Conservation (phyloP, 495 filamentous ascomycete genomes). For the Penicillium salamii region DNA sequence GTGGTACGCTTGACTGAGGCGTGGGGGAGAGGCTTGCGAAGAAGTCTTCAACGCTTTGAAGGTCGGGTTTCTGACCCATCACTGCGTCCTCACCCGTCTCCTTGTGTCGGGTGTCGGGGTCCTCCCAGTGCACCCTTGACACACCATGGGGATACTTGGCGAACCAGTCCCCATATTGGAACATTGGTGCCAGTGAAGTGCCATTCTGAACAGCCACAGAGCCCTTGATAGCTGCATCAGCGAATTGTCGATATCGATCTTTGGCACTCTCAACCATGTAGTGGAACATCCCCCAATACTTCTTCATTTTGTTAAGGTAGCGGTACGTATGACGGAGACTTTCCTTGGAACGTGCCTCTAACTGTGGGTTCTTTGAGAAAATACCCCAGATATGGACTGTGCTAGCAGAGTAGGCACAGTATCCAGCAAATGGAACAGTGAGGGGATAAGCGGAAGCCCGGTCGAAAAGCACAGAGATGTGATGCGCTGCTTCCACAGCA, state of each 20-base stretch:
- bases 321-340: conserved; percentile 87
- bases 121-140: conserved; percentile 76
- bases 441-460: conserved; percentile 76
- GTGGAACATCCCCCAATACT: conserved; percentile 97
- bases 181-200: conserved; percentile 55
- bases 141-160: conserved; percentile 92
- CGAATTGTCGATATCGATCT: conserved; percentile 81
- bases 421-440: conserved; percentile 88
- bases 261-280: conserved; percentile 93
- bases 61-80: conserved; percentile 78
- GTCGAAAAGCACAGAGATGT: conserved; percentile 80
- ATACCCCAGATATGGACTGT: conserved; percentile 91
- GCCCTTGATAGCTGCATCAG: conserved; percentile 63
- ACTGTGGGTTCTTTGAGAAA: conserved; percentile 74
- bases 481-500: conserved; percentile 84
- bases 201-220: conserved; percentile 52
- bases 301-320: conserved; percentile 91
- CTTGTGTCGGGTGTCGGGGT: conserved; percentile 64
- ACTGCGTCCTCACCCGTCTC: conserved; percentile 77
- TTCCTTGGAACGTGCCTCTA: conserved; percentile 76
- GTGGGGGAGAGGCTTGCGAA: conserved; percentile 78
- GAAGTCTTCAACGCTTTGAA: conserved; percentile 93
- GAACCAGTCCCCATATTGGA: conserved; percentile 99
- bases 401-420: conserved; percentile 88
- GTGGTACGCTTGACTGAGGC: conserved; percentile 45